phyloP scores from a whole-genome alignment of 2,329 filamentous ascomycete genomes.

The Paecilomyces niveus region DNA sequence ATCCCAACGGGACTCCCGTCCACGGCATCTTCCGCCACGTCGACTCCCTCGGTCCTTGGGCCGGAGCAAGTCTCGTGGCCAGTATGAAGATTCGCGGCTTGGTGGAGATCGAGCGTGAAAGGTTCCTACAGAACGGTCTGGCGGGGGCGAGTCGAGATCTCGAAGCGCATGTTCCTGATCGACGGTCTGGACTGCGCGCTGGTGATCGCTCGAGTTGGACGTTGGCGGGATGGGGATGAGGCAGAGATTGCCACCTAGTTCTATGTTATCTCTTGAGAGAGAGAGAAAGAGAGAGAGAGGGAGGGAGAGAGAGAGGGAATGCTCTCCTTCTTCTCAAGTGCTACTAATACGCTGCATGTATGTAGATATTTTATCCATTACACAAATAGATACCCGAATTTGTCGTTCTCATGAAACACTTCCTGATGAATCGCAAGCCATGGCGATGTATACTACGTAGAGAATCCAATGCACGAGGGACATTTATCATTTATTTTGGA shows the following conservation, averaged over 20 bases:
- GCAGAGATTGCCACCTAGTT: neutral
- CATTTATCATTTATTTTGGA: neutral
- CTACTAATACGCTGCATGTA: neutral
- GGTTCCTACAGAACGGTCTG: slow-evolving; percentile 48
- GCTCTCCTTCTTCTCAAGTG: neutral
- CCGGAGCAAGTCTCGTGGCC: slow-evolving; percentile 55
- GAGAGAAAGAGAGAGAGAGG: neutral
- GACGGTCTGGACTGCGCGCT: slow-evolving; percentile 20
- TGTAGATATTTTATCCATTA: neutral
- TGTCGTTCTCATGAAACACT: neutral
- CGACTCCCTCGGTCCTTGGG: slow-evolving; percentile 57
- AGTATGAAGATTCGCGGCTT: slow-evolving; percentile 53
- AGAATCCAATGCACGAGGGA: neutral
- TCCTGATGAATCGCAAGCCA: neutral
- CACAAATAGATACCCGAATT: neutral
- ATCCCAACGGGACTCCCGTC: slow-evolving; percentile 20
- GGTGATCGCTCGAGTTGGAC: slow-evolving; percentile 45
- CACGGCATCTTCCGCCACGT: slow-evolving; percentile 45
- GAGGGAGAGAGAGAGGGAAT: neutral
- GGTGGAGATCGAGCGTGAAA: slow-evolving; percentile 58
- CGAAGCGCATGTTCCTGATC: slow-evolving; percentile 21
- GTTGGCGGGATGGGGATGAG: slow-evolving; percentile 39
- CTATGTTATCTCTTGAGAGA: neutral
- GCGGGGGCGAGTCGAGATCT: slow-evolving; percentile 39
- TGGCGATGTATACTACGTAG: neutral